Evolutionary conservation across 805 yeast genomes (phyloP).

Genomic region (Ogataea trehaloabstinens): DNA sequence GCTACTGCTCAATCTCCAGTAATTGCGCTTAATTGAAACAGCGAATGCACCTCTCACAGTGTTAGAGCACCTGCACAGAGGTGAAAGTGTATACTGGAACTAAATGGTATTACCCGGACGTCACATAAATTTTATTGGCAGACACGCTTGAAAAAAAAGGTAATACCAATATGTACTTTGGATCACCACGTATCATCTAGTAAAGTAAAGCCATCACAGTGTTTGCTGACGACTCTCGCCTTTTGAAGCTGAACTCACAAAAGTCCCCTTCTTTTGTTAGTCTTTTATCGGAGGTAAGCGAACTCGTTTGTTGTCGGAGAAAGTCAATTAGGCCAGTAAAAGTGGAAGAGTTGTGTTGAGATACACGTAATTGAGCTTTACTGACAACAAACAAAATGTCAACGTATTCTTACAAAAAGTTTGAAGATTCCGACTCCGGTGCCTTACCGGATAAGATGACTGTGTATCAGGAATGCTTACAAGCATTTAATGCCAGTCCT

Average conservation of each 20-base stretch:
- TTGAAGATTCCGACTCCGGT: conserved; percentile 70
- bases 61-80: neutral
- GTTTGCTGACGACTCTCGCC: too few relatives aligned
- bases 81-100: too few relatives aligned
- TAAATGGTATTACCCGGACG: too few relatives aligned
- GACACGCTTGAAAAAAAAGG: too few relatives aligned
- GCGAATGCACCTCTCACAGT: conserved; percentile 1
- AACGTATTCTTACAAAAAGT: conserved; percentile 76
- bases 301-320: neutral
- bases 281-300: too few relatives aligned
- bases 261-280: too few relatives aligned
- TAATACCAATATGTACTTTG: neutral
- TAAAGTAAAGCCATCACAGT: too few relatives aligned
- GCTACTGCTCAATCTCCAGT: conserved; percentile 55
- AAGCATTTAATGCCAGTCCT: conserved; percentile 89
- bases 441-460: conserved; percentile 91
- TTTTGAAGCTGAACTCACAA: too few relatives aligned
- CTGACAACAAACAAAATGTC: conserved; percentile 53
- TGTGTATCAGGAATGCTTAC: conserved; percentile 91
- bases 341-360: neutral
- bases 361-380: conserved; percentile 6
- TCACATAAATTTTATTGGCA: too few relatives aligned
- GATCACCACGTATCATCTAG: conserved; percentile 1
- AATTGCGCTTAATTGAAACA: conserved; percentile 8
- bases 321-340: neutral